These are phyloP conservation scores for Metarhizium anisopliae DNA, from an alignment of 2,329 filamentous ascomycete species.

Conservation along the genomic window DNA sequence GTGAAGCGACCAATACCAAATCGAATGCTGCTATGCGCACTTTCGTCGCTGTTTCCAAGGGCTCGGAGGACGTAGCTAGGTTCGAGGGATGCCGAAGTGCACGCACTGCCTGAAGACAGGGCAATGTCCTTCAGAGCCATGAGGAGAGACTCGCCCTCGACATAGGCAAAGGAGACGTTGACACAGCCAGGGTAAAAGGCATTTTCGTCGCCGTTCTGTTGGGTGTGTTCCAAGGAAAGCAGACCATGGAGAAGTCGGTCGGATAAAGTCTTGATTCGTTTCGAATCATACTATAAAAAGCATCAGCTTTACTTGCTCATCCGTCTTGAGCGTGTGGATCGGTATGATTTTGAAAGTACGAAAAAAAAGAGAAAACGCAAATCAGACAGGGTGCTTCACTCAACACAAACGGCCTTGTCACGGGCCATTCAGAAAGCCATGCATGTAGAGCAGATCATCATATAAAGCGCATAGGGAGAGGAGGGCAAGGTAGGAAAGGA, in stretches of 20 bases:
- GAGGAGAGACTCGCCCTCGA: conserved; percentile 93
- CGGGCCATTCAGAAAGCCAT: conserved; percentile 78
- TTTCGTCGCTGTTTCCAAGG: conserved; percentile 93
- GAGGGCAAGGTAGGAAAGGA: neutral
- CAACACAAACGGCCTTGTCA: conserved; percentile 51
- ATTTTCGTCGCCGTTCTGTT: conserved; percentile 75
- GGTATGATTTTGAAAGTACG: neutral
- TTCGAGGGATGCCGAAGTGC: conserved; percentile 92
- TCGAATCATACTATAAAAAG: conserved; percentile 71
- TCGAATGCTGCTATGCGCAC: conserved; percentile 92
- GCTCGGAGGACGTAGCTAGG: conserved; percentile 93
- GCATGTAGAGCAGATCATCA: conserved; percentile 85
- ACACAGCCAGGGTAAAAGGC: conserved; percentile 93
- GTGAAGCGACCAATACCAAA: conserved; percentile 98
- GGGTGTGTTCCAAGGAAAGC: conserved; percentile 82
- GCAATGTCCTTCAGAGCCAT: conserved; percentile 99
- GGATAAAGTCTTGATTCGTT: conserved; percentile 74
- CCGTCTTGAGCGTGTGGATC: neutral
- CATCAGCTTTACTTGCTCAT: conserved; percentile 12
- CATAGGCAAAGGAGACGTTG: conserved; percentile 96
- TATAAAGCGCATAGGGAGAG: conserved; percentile 13
- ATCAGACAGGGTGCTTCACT: conserved; percentile 62
- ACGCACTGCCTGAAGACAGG: conserved; percentile 90
- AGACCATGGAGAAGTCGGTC: conserved; percentile 77
- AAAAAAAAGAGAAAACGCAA: conserved; percentile 1